Conservation (phyloP, 345 rosid genomes). For the Brassica juncea region DNA sequence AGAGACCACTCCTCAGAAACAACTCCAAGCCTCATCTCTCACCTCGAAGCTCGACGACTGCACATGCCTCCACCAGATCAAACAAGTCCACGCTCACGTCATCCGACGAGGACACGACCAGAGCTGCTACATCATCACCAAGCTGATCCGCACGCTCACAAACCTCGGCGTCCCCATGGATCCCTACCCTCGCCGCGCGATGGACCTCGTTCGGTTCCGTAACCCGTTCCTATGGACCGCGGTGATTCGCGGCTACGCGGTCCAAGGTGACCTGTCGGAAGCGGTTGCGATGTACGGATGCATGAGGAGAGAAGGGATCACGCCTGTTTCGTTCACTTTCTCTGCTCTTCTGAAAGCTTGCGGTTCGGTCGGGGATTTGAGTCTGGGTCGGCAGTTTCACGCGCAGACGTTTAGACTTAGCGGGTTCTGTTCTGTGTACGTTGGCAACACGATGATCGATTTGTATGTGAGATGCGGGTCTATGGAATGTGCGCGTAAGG, state of each 20-base stretch:
- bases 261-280: slow-evolving; percentile 46
- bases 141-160: slow-evolving; percentile 64
- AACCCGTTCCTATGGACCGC: slow-evolving; percentile 82
- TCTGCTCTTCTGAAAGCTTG: slow-evolving; percentile 75
- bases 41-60: slow-evolving; percentile 55
- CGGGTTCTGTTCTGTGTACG: slow-evolving; percentile 59
- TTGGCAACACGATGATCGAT: slow-evolving; percentile 62
- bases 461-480: slow-evolving; percentile 63
- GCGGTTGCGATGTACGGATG: slow-evolving; percentile 45
- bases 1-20: slow-evolving; percentile 31
- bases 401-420: slow-evolving; percentile 68
- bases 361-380: slow-evolving; percentile 41
- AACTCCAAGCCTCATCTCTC: slow-evolving; percentile 44
- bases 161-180: slow-evolving; percentile 54
- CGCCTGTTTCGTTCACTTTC: slow-evolving; percentile 77
- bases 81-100: slow-evolving; percentile 63
- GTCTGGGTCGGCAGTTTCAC: slow-evolving; percentile 69
- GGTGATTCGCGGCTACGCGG: slow-evolving; percentile 61
- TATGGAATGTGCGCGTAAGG: slow-evolving; percentile 54
- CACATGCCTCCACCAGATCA: slow-evolving; percentile 44
- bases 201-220: slow-evolving; percentile 53
- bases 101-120: slow-evolving; percentile 51
- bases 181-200: slow-evolving; percentile 54
- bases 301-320: slow-evolving; percentile 54
- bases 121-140: slow-evolving; percentile 63